These are phyloP conservation scores for Arthrobotrys iridis DNA, from an alignment of 2,329 filamentous ascomycete species.

Conservation along the genomic window DNA sequence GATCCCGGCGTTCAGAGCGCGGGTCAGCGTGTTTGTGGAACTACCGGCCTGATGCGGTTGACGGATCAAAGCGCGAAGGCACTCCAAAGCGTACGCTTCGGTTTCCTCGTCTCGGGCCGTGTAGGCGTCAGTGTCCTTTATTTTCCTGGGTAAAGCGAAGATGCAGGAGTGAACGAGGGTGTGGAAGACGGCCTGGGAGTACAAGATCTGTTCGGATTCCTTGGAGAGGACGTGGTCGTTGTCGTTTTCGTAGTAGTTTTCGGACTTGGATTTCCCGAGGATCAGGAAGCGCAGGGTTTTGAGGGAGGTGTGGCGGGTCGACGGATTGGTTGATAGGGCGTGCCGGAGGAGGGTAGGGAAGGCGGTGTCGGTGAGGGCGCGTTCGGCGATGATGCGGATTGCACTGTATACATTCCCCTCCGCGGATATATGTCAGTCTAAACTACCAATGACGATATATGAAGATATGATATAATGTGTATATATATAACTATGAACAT, in stretches of 20 bases:
- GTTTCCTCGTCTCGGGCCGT: slow-evolving; percentile 41
- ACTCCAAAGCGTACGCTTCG: slow-evolving; percentile 50
- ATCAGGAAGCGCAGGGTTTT: slow-evolving; percentile 52
- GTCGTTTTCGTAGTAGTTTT: slow-evolving; percentile 54
- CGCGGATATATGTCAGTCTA: slow-evolving; percentile 7
- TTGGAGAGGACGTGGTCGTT: slow-evolving; percentile 53
- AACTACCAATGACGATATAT: too few relatives aligned
- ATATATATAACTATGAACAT: slow-evolving; percentile 5
- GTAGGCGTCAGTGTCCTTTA: background rate
- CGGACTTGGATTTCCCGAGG: slow-evolving; percentile 48
- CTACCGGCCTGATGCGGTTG: slow-evolving; percentile 13
- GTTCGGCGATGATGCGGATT: slow-evolving; percentile 52
- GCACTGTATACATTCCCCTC: slow-evolving; percentile 25
- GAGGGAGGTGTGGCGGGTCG: slow-evolving; percentile 29
- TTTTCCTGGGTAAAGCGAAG: background rate
- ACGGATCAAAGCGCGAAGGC: slow-evolving; percentile 19
- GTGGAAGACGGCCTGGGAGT: slow-evolving; percentile 34
- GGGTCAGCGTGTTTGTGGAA: background rate
- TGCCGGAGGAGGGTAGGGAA: slow-evolving; percentile 32
- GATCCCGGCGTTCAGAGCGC: slow-evolving; percentile 28
- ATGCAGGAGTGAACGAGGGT: slow-evolving; percentile 36
- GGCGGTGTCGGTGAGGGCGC: slow-evolving; percentile 28
- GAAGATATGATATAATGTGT: slow-evolving; percentile 13
- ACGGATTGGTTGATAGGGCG: background rate
- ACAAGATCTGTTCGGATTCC: slow-evolving; percentile 32